Conservation (phyloP, 352 stramenopile genomes). For the Pythium angustatum region DNA sequence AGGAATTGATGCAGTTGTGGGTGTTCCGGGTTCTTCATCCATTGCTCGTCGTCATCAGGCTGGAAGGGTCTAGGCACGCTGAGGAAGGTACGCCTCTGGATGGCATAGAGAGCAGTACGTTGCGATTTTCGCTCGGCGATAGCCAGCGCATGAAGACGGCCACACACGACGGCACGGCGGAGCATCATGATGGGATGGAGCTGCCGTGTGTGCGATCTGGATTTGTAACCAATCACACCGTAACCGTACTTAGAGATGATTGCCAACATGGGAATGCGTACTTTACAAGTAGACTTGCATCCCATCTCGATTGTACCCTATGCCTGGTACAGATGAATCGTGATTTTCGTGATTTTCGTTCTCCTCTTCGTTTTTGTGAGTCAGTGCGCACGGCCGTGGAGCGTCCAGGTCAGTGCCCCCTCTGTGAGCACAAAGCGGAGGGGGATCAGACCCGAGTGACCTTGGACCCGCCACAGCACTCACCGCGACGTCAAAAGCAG, state of each 20-base stretch:
- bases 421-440: background rate
- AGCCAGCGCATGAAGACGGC: background rate
- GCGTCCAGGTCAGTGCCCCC: background rate
- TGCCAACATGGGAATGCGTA: background rate
- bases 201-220: background rate
- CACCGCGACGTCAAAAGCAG: background rate
- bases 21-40: slow-evolving; percentile 51
- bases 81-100: background rate
- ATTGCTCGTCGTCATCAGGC: slow-evolving; percentile 28
- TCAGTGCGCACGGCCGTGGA: slow-evolving; percentile 15
- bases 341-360: slow-evolving; percentile 10
- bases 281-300: background rate
- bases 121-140: background rate
- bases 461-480: background rate
- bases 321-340: background rate
- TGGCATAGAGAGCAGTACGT: background rate
- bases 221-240: slow-evolving; percentile 9
- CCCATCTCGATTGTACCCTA: background rate
- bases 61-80: background rate
- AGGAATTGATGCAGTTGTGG: slow-evolving; percentile 60
- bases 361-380: slow-evolving; percentile 21
- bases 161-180: background rate
- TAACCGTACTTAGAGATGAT: slow-evolving; percentile 5
- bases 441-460: slow-evolving; percentile 15
- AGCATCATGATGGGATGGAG: background rate